Evolutionary conservation across 2,329 filamentous ascomycete genomes (phyloP).

Genomic region (Pseudogymnoascus sp.): DNA sequence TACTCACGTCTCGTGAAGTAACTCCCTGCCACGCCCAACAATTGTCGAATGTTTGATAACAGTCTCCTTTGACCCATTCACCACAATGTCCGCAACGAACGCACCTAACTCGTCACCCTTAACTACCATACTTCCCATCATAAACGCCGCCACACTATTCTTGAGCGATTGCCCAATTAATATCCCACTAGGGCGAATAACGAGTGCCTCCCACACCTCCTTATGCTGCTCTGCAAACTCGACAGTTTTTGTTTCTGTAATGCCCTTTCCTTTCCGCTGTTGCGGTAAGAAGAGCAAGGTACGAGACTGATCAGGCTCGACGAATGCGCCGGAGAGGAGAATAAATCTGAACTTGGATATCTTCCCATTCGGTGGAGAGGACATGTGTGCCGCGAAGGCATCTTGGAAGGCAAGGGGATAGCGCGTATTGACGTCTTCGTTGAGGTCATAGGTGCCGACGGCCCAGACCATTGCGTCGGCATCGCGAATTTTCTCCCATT

Average conservation of each 20-base stretch:
- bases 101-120: slow-evolving; percentile 20
- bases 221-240: slow-evolving; percentile 19
- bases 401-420: slow-evolving; percentile 22
- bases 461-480: slow-evolving; percentile 26
- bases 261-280: slow-evolving; percentile 24
- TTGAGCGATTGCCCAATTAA: slow-evolving; percentile 10
- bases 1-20: slow-evolving; percentile 12
- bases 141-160: slow-evolving; percentile 8
- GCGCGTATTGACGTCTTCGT: slow-evolving; percentile 18
- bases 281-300: slow-evolving; percentile 25
- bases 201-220: slow-evolving; percentile 16
- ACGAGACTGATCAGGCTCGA: slow-evolving; percentile 27
- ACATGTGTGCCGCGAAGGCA: slow-evolving; percentile 17
- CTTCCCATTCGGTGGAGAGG: slow-evolving; percentile 10
- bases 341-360: slow-evolving; percentile 25
- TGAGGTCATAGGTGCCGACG: slow-evolving; percentile 22
- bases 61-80: slow-evolving; percentile 19
- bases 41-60: slow-evolving; percentile 17
- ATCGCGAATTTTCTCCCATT: slow-evolving; percentile 22
- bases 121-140: slow-evolving; percentile 19
- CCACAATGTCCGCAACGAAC: slow-evolving; percentile 21
- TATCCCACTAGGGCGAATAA: slow-evolving; percentile 21
- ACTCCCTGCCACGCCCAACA: slow-evolving; percentile 21
- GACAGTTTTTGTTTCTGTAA: slow-evolving; percentile 18
- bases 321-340: slow-evolving; percentile 30